Percentiles rank a stretch among this genome's conserved stretches.
Evolutionary conservation across 345 rosid species (phyloP).

Genomic region (Cardamine chenopodiifolia): DNA sequence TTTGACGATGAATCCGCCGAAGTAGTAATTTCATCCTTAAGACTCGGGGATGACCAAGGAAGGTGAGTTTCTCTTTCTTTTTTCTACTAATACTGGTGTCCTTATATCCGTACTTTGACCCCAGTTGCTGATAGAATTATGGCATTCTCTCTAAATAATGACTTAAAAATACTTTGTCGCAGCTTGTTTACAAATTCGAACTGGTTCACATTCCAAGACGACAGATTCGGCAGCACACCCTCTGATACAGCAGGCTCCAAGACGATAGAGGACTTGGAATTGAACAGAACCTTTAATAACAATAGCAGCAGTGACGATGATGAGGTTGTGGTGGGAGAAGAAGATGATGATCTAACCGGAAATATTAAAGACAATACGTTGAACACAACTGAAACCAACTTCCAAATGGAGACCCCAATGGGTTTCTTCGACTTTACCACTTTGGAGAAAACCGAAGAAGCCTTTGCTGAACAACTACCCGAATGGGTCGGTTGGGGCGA

Average conservation of each 20-base stretch:
- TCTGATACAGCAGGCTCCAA: slow-evolving; percentile 56
- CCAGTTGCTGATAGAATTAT: not conserved
- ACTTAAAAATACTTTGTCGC: slow-evolving; percentile 32
- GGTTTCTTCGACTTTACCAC: slow-evolving; percentile 52
- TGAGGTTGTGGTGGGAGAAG: slow-evolving; percentile 96
- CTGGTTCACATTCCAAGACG: slow-evolving; percentile 98
- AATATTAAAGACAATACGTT: slow-evolving; percentile 45
- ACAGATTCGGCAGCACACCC: slow-evolving; percentile 60
- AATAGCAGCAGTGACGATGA: slow-evolving; percentile 66
- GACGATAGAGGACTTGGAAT: slow-evolving; percentile 66
- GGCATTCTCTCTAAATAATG: slow-evolving; percentile 15
- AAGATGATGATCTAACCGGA: slow-evolving; percentile 65
- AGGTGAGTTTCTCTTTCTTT: slow-evolving; percentile 55
- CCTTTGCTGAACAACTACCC: slow-evolving; percentile 60
- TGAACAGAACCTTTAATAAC: slow-evolving; percentile 55
- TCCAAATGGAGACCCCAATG: slow-evolving; percentile 35
- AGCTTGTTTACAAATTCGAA: slow-evolving; percentile 92
- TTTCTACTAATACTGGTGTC: not conserved
- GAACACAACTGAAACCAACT: slow-evolving; percentile 30
- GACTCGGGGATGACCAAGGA: slow-evolving; percentile 98
- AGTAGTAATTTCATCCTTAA: slow-evolving; percentile 92
- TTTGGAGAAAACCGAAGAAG: slow-evolving; percentile 55
- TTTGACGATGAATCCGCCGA: slow-evolving; percentile 98
- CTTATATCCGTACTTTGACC: not conserved
- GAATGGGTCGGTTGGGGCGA: slow-evolving; percentile 96